Base-by-base conservation (phyloP, 352 stramenopile genomes). In the Thalassiosira ordinaria region DNA sequence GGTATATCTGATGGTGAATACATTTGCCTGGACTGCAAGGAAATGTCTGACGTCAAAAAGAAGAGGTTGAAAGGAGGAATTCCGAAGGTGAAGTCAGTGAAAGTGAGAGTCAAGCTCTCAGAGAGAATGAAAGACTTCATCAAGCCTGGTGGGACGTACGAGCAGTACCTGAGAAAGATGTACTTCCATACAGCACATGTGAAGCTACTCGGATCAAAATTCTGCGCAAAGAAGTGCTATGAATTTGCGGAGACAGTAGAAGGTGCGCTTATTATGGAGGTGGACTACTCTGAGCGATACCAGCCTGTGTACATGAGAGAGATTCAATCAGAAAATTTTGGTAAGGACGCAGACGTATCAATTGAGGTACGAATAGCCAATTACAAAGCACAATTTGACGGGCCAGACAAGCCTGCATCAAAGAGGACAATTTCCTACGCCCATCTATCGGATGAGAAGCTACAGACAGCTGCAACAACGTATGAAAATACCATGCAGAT, bases 261-360 rank as follows among this genome's bases (percentile, higher is more conserved):
- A 5, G 5, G 24, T 29, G 18, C 27, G 1, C 7, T 60, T 33
- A 16, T 60, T 14, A 16, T 27, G 4, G n/a, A 33, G 18, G 27
- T 26, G n/a, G 51, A 60, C 18, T 60, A 33, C 51, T 60, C 51
- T 5, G 51, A 60, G 51, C 20, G 24, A 33, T 60, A 60, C 18
- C 51, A 60, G 51, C 51, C 51, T 35, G 3, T 13, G n/a, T 20
- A 13, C 3, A 33, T 26, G 18, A 22, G 24, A 29, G 51, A 60
- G 27, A 60, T 60, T 29, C 51, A 60, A 33, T 33, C 51, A 14
- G 51, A 60, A 29, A 2, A 33, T 26, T 33, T 60, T 26, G 51
- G 51, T 11, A 33, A 33, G n/a, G 51, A 60, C 18, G 51, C n/a
- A 29, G 5, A 26, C 27, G 51, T 60, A 22, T 60, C 51, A 5